Conservation (phyloP, 2,329 filamentous ascomycete species). For the Aaosphaeria arxii region DNA sequence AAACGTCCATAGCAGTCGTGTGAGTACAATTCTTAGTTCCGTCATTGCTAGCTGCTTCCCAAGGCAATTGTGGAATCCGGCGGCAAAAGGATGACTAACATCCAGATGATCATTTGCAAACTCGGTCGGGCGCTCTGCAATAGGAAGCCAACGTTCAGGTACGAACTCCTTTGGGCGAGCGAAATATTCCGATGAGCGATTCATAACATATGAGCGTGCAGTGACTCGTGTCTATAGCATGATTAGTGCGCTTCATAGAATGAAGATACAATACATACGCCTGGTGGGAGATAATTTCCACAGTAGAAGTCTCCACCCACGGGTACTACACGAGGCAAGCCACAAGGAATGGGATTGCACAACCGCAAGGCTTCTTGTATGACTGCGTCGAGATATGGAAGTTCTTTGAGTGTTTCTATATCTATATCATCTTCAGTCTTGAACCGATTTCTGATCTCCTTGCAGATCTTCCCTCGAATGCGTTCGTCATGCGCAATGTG, state of each 20-base stretch:
- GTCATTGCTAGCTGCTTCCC: slow-evolving; percentile 15
- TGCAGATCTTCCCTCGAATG: slow-evolving; percentile 1
- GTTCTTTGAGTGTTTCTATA: slow-evolving; percentile 1
- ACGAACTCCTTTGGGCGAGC: slow-evolving; percentile 2
- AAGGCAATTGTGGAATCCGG: slow-evolving; percentile 32
- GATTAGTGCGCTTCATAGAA: slow-evolving; percentile 1
- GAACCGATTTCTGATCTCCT: slow-evolving; percentile 2
- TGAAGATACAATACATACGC: slow-evolving; percentile 2
- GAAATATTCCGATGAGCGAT: slow-evolving; percentile 3
- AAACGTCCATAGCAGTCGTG: slow-evolving; percentile 3
- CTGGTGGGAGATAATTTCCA: slow-evolving; percentile 3
- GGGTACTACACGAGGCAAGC: slow-evolving; percentile 4
- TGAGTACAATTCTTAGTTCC: slow-evolving; percentile 7
- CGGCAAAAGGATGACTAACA: slow-evolving; percentile 35
- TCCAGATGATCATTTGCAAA: slow-evolving; percentile 3
- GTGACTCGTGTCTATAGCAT: slow-evolving; percentile 3
- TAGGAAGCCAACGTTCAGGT: slow-evolving; percentile 11
- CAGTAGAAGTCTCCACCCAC: slow-evolving; percentile 3
- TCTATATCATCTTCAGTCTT: background rate
- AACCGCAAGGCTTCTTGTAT: slow-evolving; percentile 1
- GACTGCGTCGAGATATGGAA: slow-evolving; percentile 6
- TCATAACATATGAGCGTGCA: slow-evolving; percentile 1
- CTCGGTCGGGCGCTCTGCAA: background rate
- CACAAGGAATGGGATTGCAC: slow-evolving; percentile 3
- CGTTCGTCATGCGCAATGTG: background rate